Base-by-base conservation (phyloP, 140 eudicot species). In the Eryngium alpinum region DNA sequence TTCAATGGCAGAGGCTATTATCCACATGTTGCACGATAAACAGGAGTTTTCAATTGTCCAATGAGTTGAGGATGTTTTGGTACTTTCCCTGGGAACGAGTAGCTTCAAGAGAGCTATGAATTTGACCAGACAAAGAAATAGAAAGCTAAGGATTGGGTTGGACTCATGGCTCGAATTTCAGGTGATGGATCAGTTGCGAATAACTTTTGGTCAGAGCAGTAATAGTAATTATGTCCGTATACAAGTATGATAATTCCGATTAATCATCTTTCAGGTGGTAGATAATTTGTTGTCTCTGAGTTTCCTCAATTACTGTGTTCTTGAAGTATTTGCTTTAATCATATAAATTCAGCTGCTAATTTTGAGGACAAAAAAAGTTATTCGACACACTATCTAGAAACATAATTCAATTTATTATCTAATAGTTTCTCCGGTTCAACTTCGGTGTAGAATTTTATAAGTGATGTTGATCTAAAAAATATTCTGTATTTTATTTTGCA, bases 1-100 rank as follows among this genome's bases (percentile, higher is more conserved):
- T 79, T 97, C 99, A n/a, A 87, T 97, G 6, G 96, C 99, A 14
- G 97, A 97, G 22, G 97, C 99, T 4, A 95, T 95, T 5, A 95
- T 97, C 16, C 99, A 95, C 84, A 97, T 95, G 87, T 80, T 95
- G 74, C 99, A 95, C 52, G 92, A 95, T 85, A 95, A 92, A 67
- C 95, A 92, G 82, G 99, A 95, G 84, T 95, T 95, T 53, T 97
- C 99, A 79, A 88, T 89, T 73, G 99, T 95, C 74, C 83, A 97
- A 27, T 97, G 99, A 44, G 97, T 95, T 80, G 99, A 95, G 96
- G 99, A 95, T 79, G 75, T 95, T 74, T 84, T 95, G 89, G 97
- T 95, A 80, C 93, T 95, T 87, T 95, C 99, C 1, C 80, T 95
- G 5, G 99, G 99, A 28, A 88, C 92, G 1, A 97, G 97, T 34